Percentiles rank a stretch among this genome's conserved stretches.
These are phyloP conservation scores for Panicum virgatum DNA, from an alignment of 202 grass and related monocot species.

Conservation along the genomic window DNA sequence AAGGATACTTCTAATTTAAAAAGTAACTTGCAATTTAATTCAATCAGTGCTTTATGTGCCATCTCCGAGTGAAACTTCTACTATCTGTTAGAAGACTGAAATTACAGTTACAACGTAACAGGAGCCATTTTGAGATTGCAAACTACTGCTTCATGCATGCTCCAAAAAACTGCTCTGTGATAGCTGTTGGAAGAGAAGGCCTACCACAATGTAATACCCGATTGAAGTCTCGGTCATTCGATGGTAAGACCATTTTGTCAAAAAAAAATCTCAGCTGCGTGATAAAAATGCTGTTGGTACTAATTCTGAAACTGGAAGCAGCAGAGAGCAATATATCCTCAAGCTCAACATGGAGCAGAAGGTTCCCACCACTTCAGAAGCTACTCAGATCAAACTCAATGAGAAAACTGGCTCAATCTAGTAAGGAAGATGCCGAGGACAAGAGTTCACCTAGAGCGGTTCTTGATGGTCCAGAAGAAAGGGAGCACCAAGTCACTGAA, in stretches of 20 bases:
- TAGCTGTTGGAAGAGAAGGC: slow-evolving; percentile 58
- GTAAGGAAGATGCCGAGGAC: slow-evolving; percentile 33
- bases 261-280: neutral
- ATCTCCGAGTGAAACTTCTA: neutral
- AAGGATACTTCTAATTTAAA: neutral
- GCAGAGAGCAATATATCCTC: slow-evolving; percentile 47
- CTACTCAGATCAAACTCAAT: slow-evolving; percentile 65
- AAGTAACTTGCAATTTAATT: neutral
- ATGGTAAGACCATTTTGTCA: slow-evolving; percentile 48
- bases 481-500: slow-evolving; percentile 42
- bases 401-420: slow-evolving; percentile 45
- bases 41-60: neutral
- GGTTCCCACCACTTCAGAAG: slow-evolving; percentile 61
- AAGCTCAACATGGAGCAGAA: slow-evolving; percentile 70
- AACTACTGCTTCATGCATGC: slow-evolving; percentile 77
- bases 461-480: slow-evolving; percentile 61
- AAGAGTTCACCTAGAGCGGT: slow-evolving; percentile 79
- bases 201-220: slow-evolving; percentile 27
- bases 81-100: slow-evolving; percentile 21
- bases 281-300: neutral
- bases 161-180: slow-evolving; percentile 69
- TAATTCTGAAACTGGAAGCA: slow-evolving; percentile 23
- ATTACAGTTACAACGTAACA: slow-evolving; percentile 21
- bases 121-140: slow-evolving; percentile 67
- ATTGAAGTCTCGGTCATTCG: slow-evolving; percentile 39